Base-by-base conservation (phyloP, 805 yeast genomes). In the Metschnikowia cerradonensis region DNA sequence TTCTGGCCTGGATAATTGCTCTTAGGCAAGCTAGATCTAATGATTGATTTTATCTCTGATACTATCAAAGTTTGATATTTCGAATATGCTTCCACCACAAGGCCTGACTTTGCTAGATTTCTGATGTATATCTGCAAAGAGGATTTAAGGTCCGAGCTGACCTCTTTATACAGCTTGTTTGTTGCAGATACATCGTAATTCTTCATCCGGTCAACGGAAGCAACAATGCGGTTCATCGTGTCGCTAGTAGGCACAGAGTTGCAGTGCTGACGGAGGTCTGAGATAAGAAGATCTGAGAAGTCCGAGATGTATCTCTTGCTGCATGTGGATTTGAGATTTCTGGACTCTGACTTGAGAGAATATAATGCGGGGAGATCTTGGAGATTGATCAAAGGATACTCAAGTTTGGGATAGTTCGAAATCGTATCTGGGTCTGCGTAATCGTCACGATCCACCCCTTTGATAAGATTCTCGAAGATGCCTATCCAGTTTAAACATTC, bases 21-120 rank as follows among this genome's bases (percentile, higher is more conserved):
- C 15, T 34, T 44, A 17, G 61, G 61, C 30, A 58, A 48, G 5
- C 53, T 53, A 17, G 36, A 36, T 52, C 88, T 80, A 36, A 91
- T 88, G 14, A 90, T 80, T 13, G 78, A 76, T 64, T 90, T 90
- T 48, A 89, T 75, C 58, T 90, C 96, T 1, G 76, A 70, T 11
- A 84, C 71, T n/a, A 88, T 80, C 17, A 75, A 75, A 22, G 84
- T 92, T 58, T 85, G 88, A 63, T 86, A 90, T 3, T 71, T 62
- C 37, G 75, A 72, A 56, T 85, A 83, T 0, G 95, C 88, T 13
- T 78, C 70, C 1, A 79, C 73, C 26, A 89, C 63, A 55, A 80
- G 82, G 22, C 83, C 84, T 41, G 89, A 78, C 57, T 82, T 76
- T 7, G 80, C 71, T 20, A 92, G 72, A 23, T 86, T 86, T 6